These are phyloP conservation scores for Penicillium atrosanguineum DNA, from an alignment of 495 filamentous ascomycete species.

Conservation along the genomic window DNA sequence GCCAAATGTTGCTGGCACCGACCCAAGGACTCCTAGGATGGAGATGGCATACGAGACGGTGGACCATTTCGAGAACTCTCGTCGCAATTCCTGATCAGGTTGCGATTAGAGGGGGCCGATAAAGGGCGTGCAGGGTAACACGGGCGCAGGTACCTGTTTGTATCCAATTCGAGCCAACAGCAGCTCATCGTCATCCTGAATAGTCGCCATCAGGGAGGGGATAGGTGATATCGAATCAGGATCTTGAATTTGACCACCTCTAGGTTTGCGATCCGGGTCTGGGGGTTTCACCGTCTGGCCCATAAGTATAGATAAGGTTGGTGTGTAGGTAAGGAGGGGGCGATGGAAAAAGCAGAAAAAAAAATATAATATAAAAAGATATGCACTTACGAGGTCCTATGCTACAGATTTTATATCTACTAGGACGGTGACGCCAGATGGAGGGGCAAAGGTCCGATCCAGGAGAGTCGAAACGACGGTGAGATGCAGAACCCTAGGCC, in stretches of 20 bases:
- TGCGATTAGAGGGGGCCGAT: constrained; percentile 1
- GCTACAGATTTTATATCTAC: constrained; percentile 13
- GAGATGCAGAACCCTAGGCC: constrained; percentile 8
- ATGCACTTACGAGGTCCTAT: constrained; percentile 6
- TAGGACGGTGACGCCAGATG: constrained; percentile 14
- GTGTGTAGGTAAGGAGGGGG: constrained; percentile 2
- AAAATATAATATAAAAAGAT: not conserved
- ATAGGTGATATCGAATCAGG: not conserved
- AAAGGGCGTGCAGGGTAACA: not conserved
- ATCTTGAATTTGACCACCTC: not conserved
- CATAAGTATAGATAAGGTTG: constrained; percentile 8
- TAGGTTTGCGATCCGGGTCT: constrained; percentile 8
- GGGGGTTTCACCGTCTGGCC: constrained; percentile 11
- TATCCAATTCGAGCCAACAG: constrained; percentile 67
- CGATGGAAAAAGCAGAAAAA: constrained; percentile 10
- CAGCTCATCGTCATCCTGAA: constrained; percentile 64
- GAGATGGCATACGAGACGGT: constrained; percentile 74
- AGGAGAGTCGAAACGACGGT: constrained; percentile 17
- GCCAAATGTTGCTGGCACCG: constrained; percentile 66
- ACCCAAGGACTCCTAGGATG: constrained; percentile 67
- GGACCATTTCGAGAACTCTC: constrained; percentile 73
- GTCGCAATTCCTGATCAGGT: constrained; percentile 51
- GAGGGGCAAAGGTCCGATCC: constrained; percentile 17
- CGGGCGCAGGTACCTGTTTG: constrained; percentile 50
- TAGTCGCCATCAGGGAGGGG: constrained; percentile 38